Base-by-base conservation (phyloP, 169 alveolate species). In the Plasmodium sp. region DNA sequence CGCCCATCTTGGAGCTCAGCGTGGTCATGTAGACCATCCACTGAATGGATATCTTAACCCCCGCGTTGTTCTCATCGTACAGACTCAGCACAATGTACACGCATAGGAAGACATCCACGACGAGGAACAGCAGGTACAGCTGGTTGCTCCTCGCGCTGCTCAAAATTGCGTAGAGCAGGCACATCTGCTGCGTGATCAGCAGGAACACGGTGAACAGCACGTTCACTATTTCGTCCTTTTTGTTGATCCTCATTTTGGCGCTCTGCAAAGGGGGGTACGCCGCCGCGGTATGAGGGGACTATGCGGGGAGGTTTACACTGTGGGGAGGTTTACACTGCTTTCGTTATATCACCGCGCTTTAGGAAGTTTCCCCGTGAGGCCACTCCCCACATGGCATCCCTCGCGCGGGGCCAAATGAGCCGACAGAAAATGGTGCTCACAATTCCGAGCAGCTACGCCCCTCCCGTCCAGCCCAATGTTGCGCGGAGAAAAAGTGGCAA, bases 1-100 rank as follows among this genome's bases (percentile, higher is more conserved):
- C 79, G 10, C 27, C 33, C 83, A 88, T 56, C 34, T 88, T 88
- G 45, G 81, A 5, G 79, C 90, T 73, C 81, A 88, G 79, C 10
- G 90, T 88, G 12, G 43, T 80, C 86, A 88, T 88, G 73, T 88
- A 88, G 16, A 88, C 18, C 94, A 88, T 88, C 94, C 94, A 88
- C 62, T 88, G 83, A 14, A 79, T 58, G 4, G 94, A 88, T 36
- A 88, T 80, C 41, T 88, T 88, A 5, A 88, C 90, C 27, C 94
- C 94, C 27, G 94, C 86, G 81, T 88, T 88, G 7, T 88, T 88
- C 4, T 88, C 34, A 88, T 79, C 88, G 45, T 77, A 88, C 34
- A 88, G 67, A 48, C 94, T 80, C 22, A 74, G 82, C 9, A 88
- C 39, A 34, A 88, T 77, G 48, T 88, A 88, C 34, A 88, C 18